These are phyloP conservation scores for Mercurialis annua DNA, from an alignment of 345 rosid species.

Conservation along the genomic window DNA sequence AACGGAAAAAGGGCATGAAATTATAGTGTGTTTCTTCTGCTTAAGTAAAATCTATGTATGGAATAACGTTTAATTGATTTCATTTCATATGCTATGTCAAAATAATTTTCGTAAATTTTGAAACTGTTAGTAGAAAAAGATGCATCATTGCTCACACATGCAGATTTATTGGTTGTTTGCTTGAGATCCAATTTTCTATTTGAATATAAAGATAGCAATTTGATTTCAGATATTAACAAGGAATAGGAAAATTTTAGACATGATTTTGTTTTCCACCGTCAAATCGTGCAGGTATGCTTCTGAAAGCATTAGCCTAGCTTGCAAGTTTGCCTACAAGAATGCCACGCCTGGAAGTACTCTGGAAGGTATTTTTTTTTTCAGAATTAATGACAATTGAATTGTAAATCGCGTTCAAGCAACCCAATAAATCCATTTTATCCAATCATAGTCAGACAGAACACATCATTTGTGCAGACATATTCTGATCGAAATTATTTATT, in stretches of 20 bases:
- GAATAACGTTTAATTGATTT: not conserved
- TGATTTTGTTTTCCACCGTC: slow-evolving; percentile 9
- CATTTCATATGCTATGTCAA: not conserved
- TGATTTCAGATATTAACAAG: not conserved
- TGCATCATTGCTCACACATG: not conserved
- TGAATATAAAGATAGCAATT: slow-evolving; percentile 9
- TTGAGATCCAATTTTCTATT: slow-evolving; percentile 5
- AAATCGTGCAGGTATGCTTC: slow-evolving; percentile 65
- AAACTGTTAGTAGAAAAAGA: not conserved
- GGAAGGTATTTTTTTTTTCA: slow-evolving; percentile 51
- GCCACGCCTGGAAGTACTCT: slow-evolving; percentile 88
- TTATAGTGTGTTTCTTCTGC: not conserved
- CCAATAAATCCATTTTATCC: not conserved
- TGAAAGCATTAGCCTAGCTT: slow-evolving; percentile 78
- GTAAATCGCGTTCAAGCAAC: not conserved
- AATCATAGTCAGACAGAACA: too few relatives aligned
- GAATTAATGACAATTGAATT: not conserved
- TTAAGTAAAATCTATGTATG: not conserved
- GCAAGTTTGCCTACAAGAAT: slow-evolving; percentile 74
- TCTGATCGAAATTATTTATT: not conserved
- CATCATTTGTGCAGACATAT: too few relatives aligned
- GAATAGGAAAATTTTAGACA: not conserved
- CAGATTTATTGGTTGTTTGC: not conserved
- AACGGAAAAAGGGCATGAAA: not conserved
- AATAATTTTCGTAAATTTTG: not conserved